Evolutionary conservation across 495 filamentous ascomycete species (phyloP).

Genomic region (Neurospora sp.): DNA sequence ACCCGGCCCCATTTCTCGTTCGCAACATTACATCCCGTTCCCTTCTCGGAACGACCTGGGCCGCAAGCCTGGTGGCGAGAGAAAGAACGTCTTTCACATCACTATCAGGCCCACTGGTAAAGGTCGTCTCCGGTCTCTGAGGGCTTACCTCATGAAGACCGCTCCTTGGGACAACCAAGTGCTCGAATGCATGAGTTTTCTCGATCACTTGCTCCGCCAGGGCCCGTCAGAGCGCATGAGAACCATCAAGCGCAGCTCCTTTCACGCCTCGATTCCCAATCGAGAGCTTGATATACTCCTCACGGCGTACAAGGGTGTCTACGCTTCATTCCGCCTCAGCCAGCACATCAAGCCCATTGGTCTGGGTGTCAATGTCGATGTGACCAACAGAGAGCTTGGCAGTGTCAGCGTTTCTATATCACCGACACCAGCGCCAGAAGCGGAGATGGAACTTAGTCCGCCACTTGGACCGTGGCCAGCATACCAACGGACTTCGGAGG

Average conservation of each 20-base stretch:
- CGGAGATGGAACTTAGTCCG: no score
- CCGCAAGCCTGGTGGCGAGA: no score
- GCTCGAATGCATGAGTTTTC: slow-evolving; percentile 75
- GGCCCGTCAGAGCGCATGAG: slow-evolving; percentile 52
- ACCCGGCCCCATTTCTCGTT: no score
- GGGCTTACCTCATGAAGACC: slow-evolving; percentile 51
- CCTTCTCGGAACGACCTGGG: no score
- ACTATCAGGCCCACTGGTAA: slow-evolving; percentile 43
- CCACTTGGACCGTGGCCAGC: no score
- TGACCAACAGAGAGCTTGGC: no score
- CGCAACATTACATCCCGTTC: no score
- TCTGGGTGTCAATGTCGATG: slow-evolving; percentile 52
- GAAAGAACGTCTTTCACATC: no score
- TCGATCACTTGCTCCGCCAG: slow-evolving; percentile 83
- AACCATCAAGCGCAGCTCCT: slow-evolving; percentile 70
- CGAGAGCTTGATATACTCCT: not conserved
- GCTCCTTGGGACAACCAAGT: slow-evolving; percentile 50
- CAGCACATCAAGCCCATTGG: slow-evolving; percentile 72
- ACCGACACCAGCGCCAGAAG: no score
- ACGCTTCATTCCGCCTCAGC: slow-evolving; percentile 21
- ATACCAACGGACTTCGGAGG: no score
- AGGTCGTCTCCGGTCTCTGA: slow-evolving; percentile 55
- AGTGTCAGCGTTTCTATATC: no score
- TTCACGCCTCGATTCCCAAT: slow-evolving; percentile 34
- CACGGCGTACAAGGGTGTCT: not conserved